These are phyloP conservation scores for Ceratobasidium sp. DNA, from an alignment of 1,284 basidiomycete species.

Conservation along the genomic window DNA sequence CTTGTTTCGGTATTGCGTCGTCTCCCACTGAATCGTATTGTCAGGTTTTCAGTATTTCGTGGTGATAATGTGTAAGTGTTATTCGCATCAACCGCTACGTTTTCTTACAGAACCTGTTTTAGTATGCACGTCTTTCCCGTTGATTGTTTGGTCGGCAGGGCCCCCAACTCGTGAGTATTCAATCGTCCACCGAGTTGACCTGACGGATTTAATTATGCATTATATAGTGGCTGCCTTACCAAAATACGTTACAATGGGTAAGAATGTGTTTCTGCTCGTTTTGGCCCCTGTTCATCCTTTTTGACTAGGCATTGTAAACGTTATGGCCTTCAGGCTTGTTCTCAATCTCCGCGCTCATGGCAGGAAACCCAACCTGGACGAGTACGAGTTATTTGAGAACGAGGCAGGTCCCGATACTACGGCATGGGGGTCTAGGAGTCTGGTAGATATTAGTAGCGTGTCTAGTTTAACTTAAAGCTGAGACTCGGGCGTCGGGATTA, in stretches of 20 bases:
- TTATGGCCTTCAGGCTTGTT: constrained; percentile 23
- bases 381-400: background rate
- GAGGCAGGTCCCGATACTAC: no score
- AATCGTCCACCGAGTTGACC: background rate
- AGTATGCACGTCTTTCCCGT: constrained; percentile 33
- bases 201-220: background rate
- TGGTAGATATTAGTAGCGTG: no score
- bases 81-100: background rate
- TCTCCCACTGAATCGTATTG: background rate
- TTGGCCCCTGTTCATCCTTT: background rate
- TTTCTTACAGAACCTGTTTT: background rate
- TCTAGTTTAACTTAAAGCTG: no score
- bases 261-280: background rate
- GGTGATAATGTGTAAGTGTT: constrained; percentile 25
- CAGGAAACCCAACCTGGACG: constrained; percentile 11
- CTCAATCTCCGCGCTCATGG: constrained; percentile 33
- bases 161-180: constrained; percentile 32
- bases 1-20: background rate
- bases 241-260: constrained; percentile 38
- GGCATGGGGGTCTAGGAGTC: no score
- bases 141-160: constrained; percentile 30
- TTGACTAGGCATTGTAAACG: constrained; percentile 20
- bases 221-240: constrained; percentile 26
- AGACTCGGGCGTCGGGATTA: no score
- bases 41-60: constrained; percentile 40